Evolutionary conservation across 1,139 yeast genomes (phyloP), one percentile per base, ranked within the genome.

Genomic region (Yamadazyma kanchanaburiensis): DNA sequence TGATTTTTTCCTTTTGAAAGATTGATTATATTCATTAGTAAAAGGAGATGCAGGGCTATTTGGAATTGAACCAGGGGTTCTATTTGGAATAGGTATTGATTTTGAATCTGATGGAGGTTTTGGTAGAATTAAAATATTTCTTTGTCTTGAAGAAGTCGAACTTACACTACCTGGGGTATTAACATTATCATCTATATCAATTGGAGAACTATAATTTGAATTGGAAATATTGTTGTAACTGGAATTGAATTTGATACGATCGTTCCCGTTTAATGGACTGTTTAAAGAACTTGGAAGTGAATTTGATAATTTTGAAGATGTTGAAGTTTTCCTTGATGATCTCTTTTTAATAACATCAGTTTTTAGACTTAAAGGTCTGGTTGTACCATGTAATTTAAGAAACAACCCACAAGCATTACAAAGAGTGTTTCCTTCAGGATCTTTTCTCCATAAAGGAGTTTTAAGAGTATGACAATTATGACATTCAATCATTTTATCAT

Each of bases 261-360:
- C 32, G 27, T 5, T 16, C 23, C 13, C 26, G 22, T 15, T 35
- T 18, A 32, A 21, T 15, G 32, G 32, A 20, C 31, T 31, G 12
- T 22, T 24, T 9, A 34, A 30, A 2, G 36, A 19, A 24, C 20
- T 38, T 2, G 48, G 45, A 19, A 43, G 22, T 4, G 45, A 37
- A 30, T 37, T 39, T 5, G 41, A 36, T 26, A 40, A 32, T 32
- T 39, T 39, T 10, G 24, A 30, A 3, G 32, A 15, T 22, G 26
- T 26, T 14, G 28, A 21, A 2, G 38, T 28, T 31, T 40, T 37
- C 26, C 46, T 31, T 5, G 42, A 32, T n/a, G 43, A 42, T 49
- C 96, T 72, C 36, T 91, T 81, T 58, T 87, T 86, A 48, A 89
- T 89, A 10, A 88, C 88, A 58, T 88, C 95, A 3, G 95, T 87